Conservation (phyloP, 139 green algal species). For the Trebouxia sp. region DNA sequence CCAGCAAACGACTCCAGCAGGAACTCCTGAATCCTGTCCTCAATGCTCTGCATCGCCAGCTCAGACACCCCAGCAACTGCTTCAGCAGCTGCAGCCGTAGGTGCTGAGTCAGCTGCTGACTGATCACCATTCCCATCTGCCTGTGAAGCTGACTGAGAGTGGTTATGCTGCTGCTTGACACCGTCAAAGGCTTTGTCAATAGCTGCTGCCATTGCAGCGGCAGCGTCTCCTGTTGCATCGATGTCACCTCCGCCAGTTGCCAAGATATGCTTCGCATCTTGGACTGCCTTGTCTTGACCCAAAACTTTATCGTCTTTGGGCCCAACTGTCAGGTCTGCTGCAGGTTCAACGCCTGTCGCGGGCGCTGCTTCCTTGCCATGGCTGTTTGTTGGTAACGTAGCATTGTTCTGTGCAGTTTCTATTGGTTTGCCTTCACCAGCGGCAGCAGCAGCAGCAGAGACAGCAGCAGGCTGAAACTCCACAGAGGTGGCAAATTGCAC, state of each 20-base stretch:
- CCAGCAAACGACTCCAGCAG: slow-evolving; percentile 60
- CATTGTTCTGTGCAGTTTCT: too few relatives aligned
- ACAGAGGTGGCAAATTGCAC: slow-evolving; percentile 29
- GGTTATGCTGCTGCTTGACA: background rate
- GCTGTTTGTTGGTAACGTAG: too few relatives aligned
- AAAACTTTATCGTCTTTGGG: too few relatives aligned
- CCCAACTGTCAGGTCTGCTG: too few relatives aligned
- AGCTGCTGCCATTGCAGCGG: background rate
- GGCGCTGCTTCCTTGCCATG: too few relatives aligned
- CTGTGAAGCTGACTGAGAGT: background rate
- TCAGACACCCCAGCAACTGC: slow-evolving; percentile 6
- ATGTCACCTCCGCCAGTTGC: background rate
- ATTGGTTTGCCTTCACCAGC: too few relatives aligned
- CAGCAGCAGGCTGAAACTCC: slow-evolving; percentile 19
- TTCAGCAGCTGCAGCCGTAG: background rate
- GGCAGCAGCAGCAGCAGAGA: background rate
- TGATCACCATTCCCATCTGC: background rate
- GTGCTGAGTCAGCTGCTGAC: background rate
- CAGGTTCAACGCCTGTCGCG: too few relatives aligned
- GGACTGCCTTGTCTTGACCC: too few relatives aligned
- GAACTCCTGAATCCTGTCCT: slow-evolving; percentile 51
- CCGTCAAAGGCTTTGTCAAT: background rate
- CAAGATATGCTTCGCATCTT: background rate
- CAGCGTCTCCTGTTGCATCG: background rate
- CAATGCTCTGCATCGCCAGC: background rate